Conservation (phyloP, 1,139 yeast species). For the Pichia kudriavzevii region DNA sequence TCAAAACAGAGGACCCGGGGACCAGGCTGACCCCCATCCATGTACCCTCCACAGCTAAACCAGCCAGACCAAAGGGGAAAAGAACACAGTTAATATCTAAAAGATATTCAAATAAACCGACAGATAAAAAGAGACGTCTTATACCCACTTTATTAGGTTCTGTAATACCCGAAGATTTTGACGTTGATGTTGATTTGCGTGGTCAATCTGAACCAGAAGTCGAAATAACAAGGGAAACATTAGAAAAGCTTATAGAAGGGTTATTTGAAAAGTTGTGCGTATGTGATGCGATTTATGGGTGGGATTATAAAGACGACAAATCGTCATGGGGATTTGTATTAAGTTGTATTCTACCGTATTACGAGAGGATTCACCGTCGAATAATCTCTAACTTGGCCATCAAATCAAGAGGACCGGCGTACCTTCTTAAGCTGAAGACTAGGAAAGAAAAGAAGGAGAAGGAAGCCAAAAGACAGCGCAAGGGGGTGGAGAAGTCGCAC, state of each 20-base stretch:
- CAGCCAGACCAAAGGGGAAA: background rate
- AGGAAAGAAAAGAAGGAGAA: constrained; percentile 10
- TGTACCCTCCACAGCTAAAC: background rate
- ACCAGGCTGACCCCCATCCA: background rate
- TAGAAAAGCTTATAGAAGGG: constrained; percentile 15
- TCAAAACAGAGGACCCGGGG: constrained; percentile 3
- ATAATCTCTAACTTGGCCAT: constrained; percentile 22
- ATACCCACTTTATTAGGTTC: constrained; percentile 29
- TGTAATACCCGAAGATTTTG: constrained; percentile 18
- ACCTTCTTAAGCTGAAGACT: constrained; percentile 7
- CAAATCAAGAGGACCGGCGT: constrained; percentile 26
- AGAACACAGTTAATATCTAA: constrained; percentile 2
- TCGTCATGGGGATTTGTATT: constrained; percentile 25
- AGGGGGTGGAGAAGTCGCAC: constrained; percentile 1
- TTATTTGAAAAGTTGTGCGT: constrained; percentile 26
- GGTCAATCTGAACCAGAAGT: constrained; percentile 6
- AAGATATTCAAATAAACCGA: constrained; percentile 12
- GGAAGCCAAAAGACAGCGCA: constrained; percentile 1
- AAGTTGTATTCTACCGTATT: constrained; percentile 25
- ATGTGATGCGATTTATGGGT: constrained; percentile 26
- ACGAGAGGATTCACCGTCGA: constrained; percentile 20
- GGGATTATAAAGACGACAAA: constrained; percentile 19
- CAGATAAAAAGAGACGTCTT: constrained; percentile 25
- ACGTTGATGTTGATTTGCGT: constrained; percentile 24
- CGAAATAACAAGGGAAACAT: constrained; percentile 2